A percentile compares a stretch with the other conserved stretches of the same genome.
phyloP scores from a whole-genome alignment of 2,329 filamentous ascomycete genomes.

The Fusarium solani-melongenae region DNA sequence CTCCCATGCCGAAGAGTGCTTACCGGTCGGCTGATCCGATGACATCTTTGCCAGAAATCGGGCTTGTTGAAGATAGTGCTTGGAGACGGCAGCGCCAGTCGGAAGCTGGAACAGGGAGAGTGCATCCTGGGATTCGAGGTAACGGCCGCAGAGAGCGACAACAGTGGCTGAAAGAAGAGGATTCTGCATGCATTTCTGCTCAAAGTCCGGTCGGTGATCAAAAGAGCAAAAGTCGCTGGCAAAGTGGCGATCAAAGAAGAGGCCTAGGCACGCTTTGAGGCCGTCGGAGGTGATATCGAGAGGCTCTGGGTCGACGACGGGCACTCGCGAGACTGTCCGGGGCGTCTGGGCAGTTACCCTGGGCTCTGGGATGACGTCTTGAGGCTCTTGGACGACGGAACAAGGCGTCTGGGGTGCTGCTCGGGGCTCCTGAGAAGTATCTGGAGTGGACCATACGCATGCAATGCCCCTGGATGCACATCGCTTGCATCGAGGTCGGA shows the following conservation, averaged over 20 bases:
- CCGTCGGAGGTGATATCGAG: background rate
- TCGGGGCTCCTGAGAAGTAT: background rate
- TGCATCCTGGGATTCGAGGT: background rate
- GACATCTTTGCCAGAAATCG: background rate
- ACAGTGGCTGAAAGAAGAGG: conserved; percentile 1
- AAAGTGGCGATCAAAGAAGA: conserved; percentile 37
- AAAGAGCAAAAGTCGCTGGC: conserved; percentile 37
- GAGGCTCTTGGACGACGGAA: background rate
- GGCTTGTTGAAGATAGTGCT: background rate
- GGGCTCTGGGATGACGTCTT: background rate
- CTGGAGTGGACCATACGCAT: conserved; percentile 2
- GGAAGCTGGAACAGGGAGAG: background rate
- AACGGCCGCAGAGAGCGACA: background rate
- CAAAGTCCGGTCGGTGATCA: conserved; percentile 33
- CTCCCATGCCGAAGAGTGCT: background rate
- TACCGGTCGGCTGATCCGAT: background rate
- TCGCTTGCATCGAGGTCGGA: conserved; percentile 2
- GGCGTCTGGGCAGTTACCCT: background rate
- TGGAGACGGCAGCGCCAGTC: background rate
- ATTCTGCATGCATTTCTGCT: conserved; percentile 23
- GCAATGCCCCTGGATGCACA: background rate
- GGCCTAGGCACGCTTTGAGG: background rate
- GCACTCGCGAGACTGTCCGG: background rate
- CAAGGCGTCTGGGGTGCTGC: background rate
- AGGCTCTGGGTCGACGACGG: background rate